These are phyloP conservation scores for Chrysanthemum makinoi DNA, from an alignment of 129 eudicot genomes.

Conservation along the genomic window DNA sequence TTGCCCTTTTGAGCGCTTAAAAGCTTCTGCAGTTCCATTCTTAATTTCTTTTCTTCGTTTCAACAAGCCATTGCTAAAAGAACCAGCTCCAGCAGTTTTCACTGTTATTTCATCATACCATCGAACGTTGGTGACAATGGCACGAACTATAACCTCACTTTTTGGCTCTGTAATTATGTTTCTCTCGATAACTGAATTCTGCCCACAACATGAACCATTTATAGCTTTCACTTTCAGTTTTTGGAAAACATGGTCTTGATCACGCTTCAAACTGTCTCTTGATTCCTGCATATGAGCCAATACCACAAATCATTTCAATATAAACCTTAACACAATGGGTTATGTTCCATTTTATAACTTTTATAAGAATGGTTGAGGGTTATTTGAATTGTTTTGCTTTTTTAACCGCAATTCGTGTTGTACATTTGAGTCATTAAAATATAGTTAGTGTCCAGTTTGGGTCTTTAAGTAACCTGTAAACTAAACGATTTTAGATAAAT, in stretches of 20 bases:
- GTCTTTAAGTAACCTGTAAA: too few relatives aligned
- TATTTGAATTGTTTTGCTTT: too few relatives aligned
- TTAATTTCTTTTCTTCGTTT: slow-evolving; percentile 41
- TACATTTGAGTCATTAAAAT: too few relatives aligned
- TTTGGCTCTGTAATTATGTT: slow-evolving; percentile 40
- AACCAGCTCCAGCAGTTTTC: slow-evolving; percentile 33
- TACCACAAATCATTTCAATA: slow-evolving; percentile 5
- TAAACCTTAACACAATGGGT: too few relatives aligned
- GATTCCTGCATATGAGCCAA: slow-evolving; percentile 44
- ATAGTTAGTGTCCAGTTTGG: too few relatives aligned
- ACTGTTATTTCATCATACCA: slow-evolving; percentile 43
- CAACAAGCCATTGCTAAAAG: slow-evolving; percentile 35
- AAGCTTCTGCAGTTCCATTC: slow-evolving; percentile 28
- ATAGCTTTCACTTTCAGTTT: slow-evolving; percentile 51
- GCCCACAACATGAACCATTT: slow-evolving; percentile 56
- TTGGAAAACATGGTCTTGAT: slow-evolving; percentile 47
- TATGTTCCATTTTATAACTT: neutral
- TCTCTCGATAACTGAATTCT: slow-evolving; percentile 57
- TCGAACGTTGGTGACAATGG: slow-evolving; percentile 57
- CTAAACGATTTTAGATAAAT: too few relatives aligned
- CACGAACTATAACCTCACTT: slow-evolving; percentile 47
- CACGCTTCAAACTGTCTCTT: slow-evolving; percentile 42
- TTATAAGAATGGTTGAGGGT: neutral
- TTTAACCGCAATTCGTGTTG: too few relatives aligned
- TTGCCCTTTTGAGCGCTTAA: slow-evolving; percentile 47